Evolutionary conservation across 768 basidiomycete species (phyloP).

Genomic region (Tylopilus intermedius): DNA sequence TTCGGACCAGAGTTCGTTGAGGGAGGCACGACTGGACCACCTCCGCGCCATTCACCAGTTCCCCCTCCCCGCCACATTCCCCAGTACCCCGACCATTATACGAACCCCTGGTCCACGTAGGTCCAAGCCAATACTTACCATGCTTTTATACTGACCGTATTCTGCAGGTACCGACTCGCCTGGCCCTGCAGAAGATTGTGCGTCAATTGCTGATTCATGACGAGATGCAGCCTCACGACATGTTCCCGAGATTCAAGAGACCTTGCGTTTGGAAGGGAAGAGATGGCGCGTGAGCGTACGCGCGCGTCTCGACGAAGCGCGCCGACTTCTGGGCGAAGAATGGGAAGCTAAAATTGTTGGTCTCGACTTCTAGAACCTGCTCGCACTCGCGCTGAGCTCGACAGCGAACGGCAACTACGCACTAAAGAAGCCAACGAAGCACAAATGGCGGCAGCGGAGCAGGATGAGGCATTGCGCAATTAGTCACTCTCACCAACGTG

Average conservation of each 20-base stretch:
- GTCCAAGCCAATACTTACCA: not conserved
- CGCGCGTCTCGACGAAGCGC: slow-evolving; percentile 47
- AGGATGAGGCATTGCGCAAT: slow-evolving; percentile 60
- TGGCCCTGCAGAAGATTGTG: not conserved
- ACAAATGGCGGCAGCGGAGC: slow-evolving; percentile 57
- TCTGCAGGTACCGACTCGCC: slow-evolving; percentile 15
- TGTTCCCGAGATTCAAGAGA: slow-evolving; percentile 54
- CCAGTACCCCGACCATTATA: slow-evolving; percentile 28
- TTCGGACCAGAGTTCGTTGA: slow-evolving; percentile 12
- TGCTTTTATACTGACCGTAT: slow-evolving; percentile 5
- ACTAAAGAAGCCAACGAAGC: slow-evolving; percentile 57
- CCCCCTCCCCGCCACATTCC: slow-evolving; percentile 12
- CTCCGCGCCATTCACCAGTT: slow-evolving; percentile 1
- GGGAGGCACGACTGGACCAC: not conserved
- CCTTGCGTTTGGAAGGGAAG: slow-evolving; percentile 53
- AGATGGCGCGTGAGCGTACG: slow-evolving; percentile 47
- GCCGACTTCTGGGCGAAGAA: slow-evolving; percentile 42
- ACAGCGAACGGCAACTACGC: slow-evolving; percentile 56
- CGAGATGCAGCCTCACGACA: slow-evolving; percentile 54
- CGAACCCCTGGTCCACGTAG: slow-evolving; percentile 17
- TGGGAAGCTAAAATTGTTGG: slow-evolving; percentile 51
- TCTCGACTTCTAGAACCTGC: slow-evolving; percentile 65
- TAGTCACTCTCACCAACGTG: slow-evolving; percentile 68
- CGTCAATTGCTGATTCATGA: slow-evolving; percentile 34
- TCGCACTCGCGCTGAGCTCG: slow-evolving; percentile 52